Conservation (phyloP, 192 early-diverging fungal genomes). For the Coemansia sp. region DNA sequence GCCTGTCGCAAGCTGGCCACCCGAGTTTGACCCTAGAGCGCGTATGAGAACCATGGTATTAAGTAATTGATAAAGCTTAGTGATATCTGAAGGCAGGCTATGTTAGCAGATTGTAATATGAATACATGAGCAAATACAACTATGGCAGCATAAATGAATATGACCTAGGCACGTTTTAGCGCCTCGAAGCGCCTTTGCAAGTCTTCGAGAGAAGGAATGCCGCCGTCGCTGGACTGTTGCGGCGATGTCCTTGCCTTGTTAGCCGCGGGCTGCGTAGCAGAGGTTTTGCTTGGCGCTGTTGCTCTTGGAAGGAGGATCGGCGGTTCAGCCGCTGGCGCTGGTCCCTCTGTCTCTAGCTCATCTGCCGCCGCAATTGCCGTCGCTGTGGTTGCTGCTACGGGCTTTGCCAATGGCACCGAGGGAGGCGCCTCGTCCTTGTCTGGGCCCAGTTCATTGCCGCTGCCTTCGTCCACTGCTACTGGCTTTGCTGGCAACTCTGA, state of each 20-base stretch:
- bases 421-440: slow-evolving; percentile 7
- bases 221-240: slow-evolving; percentile 26
- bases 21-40: slow-evolving; percentile 53
- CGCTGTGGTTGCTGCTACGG: slow-evolving; percentile 3
- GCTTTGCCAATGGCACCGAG: neutral
- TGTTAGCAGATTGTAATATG: neutral
- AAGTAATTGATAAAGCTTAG: neutral
- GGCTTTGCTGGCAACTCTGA: neutral
- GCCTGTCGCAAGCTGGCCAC: slow-evolving; percentile 48
- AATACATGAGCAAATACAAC: slow-evolving; percentile 14
- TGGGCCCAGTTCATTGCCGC: neutral
- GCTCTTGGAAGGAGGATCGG: neutral
- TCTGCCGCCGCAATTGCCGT: neutral
- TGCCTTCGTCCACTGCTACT: neutral
- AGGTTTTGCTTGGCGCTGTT: neutral
- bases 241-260: slow-evolving; percentile 17
- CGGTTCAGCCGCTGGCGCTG: neutral
- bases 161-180: slow-evolving; percentile 57
- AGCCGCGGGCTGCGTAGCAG: neutral
- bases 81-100: neutral
- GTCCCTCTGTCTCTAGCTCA: slow-evolving; percentile 1
- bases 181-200: slow-evolving; percentile 76
- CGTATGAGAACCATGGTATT: slow-evolving; percentile 21
- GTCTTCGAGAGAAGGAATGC: slow-evolving; percentile 71
- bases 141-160: neutral